Conservation (phyloP, 169 alveolate species). For the Perkinsus marinus region DNA sequence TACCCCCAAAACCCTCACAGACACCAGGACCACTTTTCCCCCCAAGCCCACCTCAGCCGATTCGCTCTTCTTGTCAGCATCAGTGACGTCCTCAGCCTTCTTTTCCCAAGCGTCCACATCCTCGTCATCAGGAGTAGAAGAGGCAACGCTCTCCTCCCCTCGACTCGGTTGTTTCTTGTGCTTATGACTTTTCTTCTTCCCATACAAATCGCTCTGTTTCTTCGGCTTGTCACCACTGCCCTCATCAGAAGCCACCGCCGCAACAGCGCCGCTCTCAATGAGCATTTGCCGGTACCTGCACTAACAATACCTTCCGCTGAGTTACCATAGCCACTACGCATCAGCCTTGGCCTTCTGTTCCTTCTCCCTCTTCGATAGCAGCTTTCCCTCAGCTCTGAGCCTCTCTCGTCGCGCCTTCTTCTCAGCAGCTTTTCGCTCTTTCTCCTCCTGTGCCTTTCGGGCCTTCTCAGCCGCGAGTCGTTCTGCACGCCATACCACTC, state of each 20-base stretch:
- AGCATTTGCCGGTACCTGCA: not conserved
- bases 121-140: not conserved
- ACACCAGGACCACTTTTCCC: not conserved
- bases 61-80: constrained; percentile 13
- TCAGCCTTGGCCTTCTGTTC: constrained; percentile 3
- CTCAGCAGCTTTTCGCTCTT: constrained; percentile 14
- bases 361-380: constrained; percentile 14
- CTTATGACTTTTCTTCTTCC: not conserved
- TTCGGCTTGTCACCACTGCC: constrained; percentile 1
- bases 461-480: constrained; percentile 23
- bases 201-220: not conserved
- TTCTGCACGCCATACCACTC: constrained; percentile 18
- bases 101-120: constrained; percentile 4
- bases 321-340: too few relatives aligned
- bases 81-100: constrained; percentile 1
- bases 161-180: not conserved
- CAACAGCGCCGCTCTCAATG: not conserved
- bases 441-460: constrained; percentile 19
- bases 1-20: too few relatives aligned
- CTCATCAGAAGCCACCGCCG: not conserved
- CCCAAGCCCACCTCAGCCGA: constrained; percentile 16
- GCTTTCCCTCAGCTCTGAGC: constrained; percentile 13
- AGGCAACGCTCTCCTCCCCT: not conserved
- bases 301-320: too few relatives aligned
- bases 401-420: not conserved